Conservation (phyloP, 225 moss, liverwort and hornwort genomes). For the Physcomitrellopsis africana region DNA sequence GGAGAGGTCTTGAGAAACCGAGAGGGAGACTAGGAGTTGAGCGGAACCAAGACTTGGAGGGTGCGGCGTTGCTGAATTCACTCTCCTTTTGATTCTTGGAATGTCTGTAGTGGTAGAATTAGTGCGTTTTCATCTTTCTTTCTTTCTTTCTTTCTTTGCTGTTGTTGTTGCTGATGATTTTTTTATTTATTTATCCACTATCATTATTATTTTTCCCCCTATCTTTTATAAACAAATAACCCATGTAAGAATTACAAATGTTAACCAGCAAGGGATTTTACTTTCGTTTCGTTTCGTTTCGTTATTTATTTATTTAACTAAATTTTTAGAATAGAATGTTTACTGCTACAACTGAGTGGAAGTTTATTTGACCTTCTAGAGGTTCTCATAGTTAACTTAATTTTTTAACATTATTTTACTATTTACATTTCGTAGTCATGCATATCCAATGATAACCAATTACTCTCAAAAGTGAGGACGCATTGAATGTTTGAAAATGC, state of each 20-base stretch:
- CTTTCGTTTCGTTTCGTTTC: too few relatives aligned
- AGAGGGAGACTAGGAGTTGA: neutral
- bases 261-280: too few relatives aligned
- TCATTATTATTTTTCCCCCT: too few relatives aligned
- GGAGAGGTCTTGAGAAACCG: neutral
- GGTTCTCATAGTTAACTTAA: neutral
- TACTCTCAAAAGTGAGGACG: neutral
- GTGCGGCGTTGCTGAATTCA: neutral
- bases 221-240: too few relatives aligned
- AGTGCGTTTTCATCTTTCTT: too few relatives aligned
- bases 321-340: too few relatives aligned
- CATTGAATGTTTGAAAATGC: neutral
- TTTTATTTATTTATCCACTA: neutral
- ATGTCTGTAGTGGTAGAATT: conserved; percentile 38
- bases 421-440: neutral
- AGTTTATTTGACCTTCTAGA: too few relatives aligned
- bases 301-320: too few relatives aligned
- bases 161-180: too few relatives aligned
- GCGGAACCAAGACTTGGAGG: neutral
- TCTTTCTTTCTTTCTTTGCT: too few relatives aligned
- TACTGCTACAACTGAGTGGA: too few relatives aligned
- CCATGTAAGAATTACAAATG: too few relatives aligned
- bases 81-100: conserved; percentile 27
- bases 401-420: neutral
- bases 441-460: neutral